A percentile compares a stretch with the other conserved stretches of the same genome.
These are phyloP conservation scores for Phytophthora niederhauseri DNA, from an alignment of 352 stramenopile genomes.

Conservation along the genomic window DNA sequence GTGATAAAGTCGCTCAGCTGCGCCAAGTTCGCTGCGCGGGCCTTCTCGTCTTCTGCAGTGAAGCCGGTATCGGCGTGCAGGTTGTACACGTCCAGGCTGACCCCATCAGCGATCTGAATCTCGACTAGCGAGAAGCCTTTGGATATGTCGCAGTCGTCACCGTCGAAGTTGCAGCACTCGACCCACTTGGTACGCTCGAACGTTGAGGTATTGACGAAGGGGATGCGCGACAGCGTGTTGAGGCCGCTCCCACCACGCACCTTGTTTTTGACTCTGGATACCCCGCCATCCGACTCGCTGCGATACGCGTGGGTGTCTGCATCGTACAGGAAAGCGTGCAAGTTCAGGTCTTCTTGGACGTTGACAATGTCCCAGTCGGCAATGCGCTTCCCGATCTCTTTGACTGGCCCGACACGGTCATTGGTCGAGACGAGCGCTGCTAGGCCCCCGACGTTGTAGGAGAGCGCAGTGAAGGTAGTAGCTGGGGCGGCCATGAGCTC, in stretches of 20 bases:
- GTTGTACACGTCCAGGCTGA: conserved; percentile 51
- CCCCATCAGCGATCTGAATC: conserved; percentile 43
- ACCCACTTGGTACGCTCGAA: conserved; percentile 45
- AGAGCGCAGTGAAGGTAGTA: too few species aligned
- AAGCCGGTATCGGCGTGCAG: conserved; percentile 45
- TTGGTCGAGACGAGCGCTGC: too few species aligned
- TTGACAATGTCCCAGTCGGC: conserved; percentile 34
- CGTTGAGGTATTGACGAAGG: conserved; percentile 36
- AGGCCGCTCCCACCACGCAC: conserved; percentile 39
- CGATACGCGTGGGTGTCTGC: conserved; percentile 42
- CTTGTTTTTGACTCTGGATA: too few species aligned
- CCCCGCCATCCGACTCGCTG: conserved; percentile 42
- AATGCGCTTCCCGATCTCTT: conserved; percentile 43
- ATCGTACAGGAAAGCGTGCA: conserved; percentile 34
- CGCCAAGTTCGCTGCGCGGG: conserved; percentile 37
- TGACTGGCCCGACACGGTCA: not conserved
- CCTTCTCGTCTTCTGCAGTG: conserved; percentile 31
- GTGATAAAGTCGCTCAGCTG: conserved; percentile 40
- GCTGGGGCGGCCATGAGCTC: too few species aligned
- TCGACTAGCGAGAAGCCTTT: conserved; percentile 51
- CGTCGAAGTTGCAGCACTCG: conserved; percentile 4
- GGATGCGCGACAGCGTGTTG: conserved; percentile 46
- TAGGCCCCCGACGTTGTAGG: too few species aligned
- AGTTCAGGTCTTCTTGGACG: conserved; percentile 18
- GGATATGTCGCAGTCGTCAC: conserved; percentile 45